Base-by-base conservation (phyloP, 2,329 filamentous ascomycete genomes). In the Fusarium sp. region DNA sequence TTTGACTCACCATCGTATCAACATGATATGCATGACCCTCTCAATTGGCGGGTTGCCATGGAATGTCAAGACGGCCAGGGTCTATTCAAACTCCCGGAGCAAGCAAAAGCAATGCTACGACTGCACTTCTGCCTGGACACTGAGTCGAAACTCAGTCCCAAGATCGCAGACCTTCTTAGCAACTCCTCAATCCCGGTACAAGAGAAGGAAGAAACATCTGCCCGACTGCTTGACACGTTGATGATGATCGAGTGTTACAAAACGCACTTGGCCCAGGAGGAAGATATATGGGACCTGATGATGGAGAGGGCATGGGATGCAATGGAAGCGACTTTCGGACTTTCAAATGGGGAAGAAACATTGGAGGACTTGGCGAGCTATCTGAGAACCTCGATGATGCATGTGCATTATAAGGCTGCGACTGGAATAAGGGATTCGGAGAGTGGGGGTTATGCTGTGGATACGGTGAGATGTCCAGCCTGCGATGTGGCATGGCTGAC, bases 141-240 rank as follows among this genome's bases (percentile, higher is more conserved):
- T 1, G 7, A 0, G 0, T 1, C 0, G 0, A 41, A 52, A 4
- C 3, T 59, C 1, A 0, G 29, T 0, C 47, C 8, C 0, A 11
- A 4, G 6, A 36, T 50, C 5, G 11, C 1, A 0, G 1, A 20
- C 0, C 12, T 50, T 20, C 47, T 50, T 0, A 2, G 0, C 7
- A 20, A 1, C 1, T 50, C 47, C 0, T 0, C n/a, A 1, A 5
- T 6, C 2, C 12, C 0, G 2, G n/a, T 14, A 6, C 11, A 50
- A 35, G 31, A 50, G 8, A 20, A 4, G 0, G n/a, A 35, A 0
- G 31, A 20, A 7, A 4, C 18, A 4, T 15, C 0, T 31, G 22
- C 4, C 5, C 2, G 10, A 0, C 0, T 59, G 0, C 27, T 53
- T 31, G 36, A 60, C 5, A 18, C 56, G 0, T 4, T 53, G 27